These are phyloP conservation scores for Grifola frondosa DNA, from an alignment of 1,284 basidiomycete genomes.

Conservation along the genomic window DNA sequence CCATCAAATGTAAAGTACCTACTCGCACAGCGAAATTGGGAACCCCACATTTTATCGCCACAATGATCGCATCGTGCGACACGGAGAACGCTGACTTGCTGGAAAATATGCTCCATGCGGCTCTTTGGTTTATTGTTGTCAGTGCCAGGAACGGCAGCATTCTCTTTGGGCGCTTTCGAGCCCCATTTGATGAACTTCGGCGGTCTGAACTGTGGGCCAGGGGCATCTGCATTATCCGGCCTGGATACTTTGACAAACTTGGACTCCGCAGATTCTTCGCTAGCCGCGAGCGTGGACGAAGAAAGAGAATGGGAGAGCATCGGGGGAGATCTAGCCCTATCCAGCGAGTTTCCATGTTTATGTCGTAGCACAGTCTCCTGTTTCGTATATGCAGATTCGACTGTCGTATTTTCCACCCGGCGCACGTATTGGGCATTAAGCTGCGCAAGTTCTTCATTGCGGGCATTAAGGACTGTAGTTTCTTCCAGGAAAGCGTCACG, in stretches of 20 bases:
- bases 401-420: conserved; percentile 57
- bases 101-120: conserved; percentile 72
- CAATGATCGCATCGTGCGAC: conserved; percentile 94
- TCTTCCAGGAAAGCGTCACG: conserved; percentile 90
- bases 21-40: conserved; percentile 88
- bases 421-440: conserved; percentile 79
- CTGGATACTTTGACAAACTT: conserved; percentile 33
- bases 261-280: conserved; percentile 33
- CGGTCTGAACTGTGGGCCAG: conserved; percentile 40
- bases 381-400: conserved; percentile 26
- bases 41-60: conserved; percentile 98
- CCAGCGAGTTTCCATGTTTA: conserved; percentile 36
- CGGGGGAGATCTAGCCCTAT: conserved; percentile 25
- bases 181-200: conserved; percentile 69
- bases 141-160: conserved; percentile 13
- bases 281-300: conserved; percentile 30
- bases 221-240: conserved; percentile 30
- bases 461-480: conserved; percentile 83
- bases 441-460: conserved; percentile 91
- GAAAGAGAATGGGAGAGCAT: conserved; percentile 27
- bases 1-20: conserved; percentile 35
- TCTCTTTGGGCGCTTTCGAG: conserved; percentile 29
- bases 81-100: conserved; percentile 85
- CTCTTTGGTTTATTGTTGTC: conserved; percentile 41
- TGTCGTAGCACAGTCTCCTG: conserved; percentile 28